Percentiles rank a stretch among this genome's conserved stretches.
Evolutionary conservation across 2,329 filamentous ascomycete genomes (phyloP).

Genomic region (Calonectria montana): DNA sequence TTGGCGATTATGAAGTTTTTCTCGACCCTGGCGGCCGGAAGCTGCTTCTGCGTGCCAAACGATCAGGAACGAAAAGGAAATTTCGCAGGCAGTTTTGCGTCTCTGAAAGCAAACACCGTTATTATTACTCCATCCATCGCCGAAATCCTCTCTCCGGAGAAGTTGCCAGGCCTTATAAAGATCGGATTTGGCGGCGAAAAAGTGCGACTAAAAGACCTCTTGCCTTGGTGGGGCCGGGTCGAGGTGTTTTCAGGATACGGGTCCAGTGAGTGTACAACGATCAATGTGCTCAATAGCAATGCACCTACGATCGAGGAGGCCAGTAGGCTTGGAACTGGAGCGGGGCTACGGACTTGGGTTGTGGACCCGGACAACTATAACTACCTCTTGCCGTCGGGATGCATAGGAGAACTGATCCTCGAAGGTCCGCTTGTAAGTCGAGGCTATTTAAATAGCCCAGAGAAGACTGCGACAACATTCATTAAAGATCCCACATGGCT

Average conservation of each 20-base stretch:
- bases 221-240: slow-evolving; percentile 1
- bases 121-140: slow-evolving; percentile 24
- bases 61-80: neutral
- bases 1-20: neutral
- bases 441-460: slow-evolving; percentile 59
- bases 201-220: neutral
- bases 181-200: slow-evolving; percentile 22
- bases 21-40: neutral
- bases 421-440: slow-evolving; percentile 57
- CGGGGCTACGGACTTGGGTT: slow-evolving; percentile 39
- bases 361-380: slow-evolving; percentile 41
- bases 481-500: slow-evolving; percentile 54
- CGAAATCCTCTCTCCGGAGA: neutral
- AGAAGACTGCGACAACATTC: slow-evolving; percentile 59
- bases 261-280: slow-evolving; percentile 12
- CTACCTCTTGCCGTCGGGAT: slow-evolving; percentile 42
- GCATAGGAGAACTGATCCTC: slow-evolving; percentile 48
- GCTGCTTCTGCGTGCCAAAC: slow-evolving; percentile 18
- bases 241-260: slow-evolving; percentile 19
- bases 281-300: slow-evolving; percentile 6
- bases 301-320: neutral
- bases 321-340: slow-evolving; percentile 9
- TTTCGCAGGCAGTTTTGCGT: neutral
- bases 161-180: slow-evolving; percentile 6
- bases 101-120: neutral